Percentiles rank a stretch among this genome's conserved stretches.
These are phyloP conservation scores for Syzygium oleosum DNA, from an alignment of 345 rosid genomes.

Conservation along the genomic window DNA sequence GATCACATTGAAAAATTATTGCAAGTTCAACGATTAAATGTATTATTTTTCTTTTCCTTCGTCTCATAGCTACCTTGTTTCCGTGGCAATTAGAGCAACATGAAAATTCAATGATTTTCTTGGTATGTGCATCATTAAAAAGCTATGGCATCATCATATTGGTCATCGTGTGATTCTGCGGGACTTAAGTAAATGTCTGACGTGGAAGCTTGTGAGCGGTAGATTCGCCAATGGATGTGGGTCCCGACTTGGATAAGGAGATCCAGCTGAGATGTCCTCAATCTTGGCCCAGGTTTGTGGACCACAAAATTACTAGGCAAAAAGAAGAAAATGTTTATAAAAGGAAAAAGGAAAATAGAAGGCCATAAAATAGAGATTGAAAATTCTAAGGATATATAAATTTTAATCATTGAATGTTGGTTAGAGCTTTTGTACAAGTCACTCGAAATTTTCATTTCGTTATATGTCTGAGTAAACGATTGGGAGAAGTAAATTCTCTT, in stretches of 20 bases:
- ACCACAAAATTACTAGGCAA: background rate
- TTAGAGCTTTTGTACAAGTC: background rate
- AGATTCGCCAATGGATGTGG: background rate
- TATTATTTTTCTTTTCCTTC: too few relatives aligned
- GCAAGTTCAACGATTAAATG: background rate
- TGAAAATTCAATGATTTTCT: background rate
- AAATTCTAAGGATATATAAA: background rate
- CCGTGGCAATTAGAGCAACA: background rate
- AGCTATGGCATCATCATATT: background rate
- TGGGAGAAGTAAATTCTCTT: background rate
- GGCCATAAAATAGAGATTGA: background rate
- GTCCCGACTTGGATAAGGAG: background rate
- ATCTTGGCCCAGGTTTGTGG: background rate
- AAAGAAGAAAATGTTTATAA: background rate
- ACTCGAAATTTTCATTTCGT: background rate
- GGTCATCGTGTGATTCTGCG: background rate
- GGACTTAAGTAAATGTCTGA: background rate
- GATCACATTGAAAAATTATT: background rate
- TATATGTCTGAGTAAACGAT: background rate
- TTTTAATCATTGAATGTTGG: background rate
- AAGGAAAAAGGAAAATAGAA: background rate
- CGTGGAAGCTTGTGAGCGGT: background rate
- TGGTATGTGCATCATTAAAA: background rate
- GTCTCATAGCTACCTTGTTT: too few relatives aligned
- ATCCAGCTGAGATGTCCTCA: background rate